Evolutionary conservation across 805 yeast species (phyloP), one percentile per base, ranked within the genome.

Genomic region (Pichia eremophila): DNA sequence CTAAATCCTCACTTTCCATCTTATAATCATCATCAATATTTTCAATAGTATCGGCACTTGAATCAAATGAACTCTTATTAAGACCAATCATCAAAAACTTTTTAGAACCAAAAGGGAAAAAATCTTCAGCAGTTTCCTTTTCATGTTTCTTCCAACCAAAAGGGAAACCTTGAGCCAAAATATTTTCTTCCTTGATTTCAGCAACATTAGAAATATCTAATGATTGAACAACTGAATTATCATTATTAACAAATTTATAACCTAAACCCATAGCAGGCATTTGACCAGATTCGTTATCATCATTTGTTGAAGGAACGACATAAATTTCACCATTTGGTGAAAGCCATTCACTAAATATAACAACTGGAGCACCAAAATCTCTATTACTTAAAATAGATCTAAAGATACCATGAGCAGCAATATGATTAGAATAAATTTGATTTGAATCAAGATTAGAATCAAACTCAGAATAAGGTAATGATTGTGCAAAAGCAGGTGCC

Each of bases 101-200:
- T 29, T 51, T 50, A 10, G 64, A 56, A 7, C 59, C 62, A 46
- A 57, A 59, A 5, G 64, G 64, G 40, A 60, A 56, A 38, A 47
- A 48, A 22, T 44, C 53, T 12, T 44, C 35, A 2, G 42, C 50
- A 27, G 51, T 47, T n/a, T 47, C 53, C n/a, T 43, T 45, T 19
- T 47, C 53, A 41, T 55, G 47, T 40, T 49, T 55, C 14, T 49
- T 25, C 61, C 61, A 63, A 8, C 55, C 48, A 15, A 49, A 40
- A 0, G 68, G 67, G 40, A 62, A 64, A 2, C 65, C 65, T 49
- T 53, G 35, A 3, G 61, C 49, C 4, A 51, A n/a, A 36, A 63
- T 52, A 44, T 61, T 49, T 42, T 57, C 56, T 48, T 64, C 66
- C 41, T 56, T 50, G 11, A 63, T 53, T 27, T 53, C 34, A 6